Evolutionary conservation across 495 filamentous ascomycete species (phyloP), one percentile per base, ranked within the genome.

Genomic region (Articulospora tetracladia): DNA sequence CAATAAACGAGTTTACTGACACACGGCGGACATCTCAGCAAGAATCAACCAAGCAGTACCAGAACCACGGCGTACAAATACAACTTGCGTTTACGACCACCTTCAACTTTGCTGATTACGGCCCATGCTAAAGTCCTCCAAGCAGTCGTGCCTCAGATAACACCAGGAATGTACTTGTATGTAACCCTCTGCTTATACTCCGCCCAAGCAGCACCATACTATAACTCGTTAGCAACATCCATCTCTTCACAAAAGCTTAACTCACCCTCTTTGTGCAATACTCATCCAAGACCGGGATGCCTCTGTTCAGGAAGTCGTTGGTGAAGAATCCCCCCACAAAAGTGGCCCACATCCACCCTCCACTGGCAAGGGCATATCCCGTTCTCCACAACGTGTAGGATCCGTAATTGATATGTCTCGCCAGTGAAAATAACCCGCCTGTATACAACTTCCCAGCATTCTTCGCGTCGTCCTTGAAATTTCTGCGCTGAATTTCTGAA

Each of bases 381-480:
- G 75, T 68, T 39, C 83, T 68, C 83, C 83, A 84, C 2, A 86
- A 28, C 1, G 79, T 77, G 63, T 82, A 85, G 13, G 71, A 81
- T 24, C 76, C 76, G 61, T 86, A 86, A 48, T 86, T 86, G 66
- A 82, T 73, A 57, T 87, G 82, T n/a, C 81, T 75, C 3, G 81
- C 78, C 62, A 77, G 63, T 1, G 66, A 60, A 73, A 78, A 86
- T 27, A 84, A 63, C 1, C 83, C 84, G 1, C 69, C 74, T 25
- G 71, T 75, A 60, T 77, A 84, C 1, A 78, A 69, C 70, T 80
- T 81, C 20, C 82, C 83, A 55, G 76, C 70, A 67, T 86, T 85
- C 60, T 70, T 72, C 7, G 75, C 69, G 23, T 75, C 69, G 20
- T 69, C 60, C 68, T 86, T 86, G 72, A 86, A 86, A 1, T 46